Base-by-base conservation (phyloP, 1,284 basidiomycete genomes). In the Violaceomyces palustris region DNA sequence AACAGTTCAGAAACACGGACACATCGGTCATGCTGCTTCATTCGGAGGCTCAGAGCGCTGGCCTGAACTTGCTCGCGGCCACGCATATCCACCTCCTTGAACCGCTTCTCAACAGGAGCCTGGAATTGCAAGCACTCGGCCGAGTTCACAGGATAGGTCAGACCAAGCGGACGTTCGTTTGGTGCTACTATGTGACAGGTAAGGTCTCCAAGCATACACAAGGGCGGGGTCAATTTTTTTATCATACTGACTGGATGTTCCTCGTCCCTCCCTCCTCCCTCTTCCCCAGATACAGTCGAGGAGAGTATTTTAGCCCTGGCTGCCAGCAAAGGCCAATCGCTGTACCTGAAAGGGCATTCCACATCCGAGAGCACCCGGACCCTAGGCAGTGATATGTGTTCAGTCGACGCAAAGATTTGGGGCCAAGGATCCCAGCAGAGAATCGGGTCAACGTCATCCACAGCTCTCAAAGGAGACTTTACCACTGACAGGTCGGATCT, bases 111-210 rank as follows among this genome's bases (percentile, higher is more conserved):
- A 69, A 72, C 29, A 54, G 64, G 28, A 62, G 52, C 8, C 22
- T 57, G 6, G 69, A 72, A 42, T 42, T 69, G 27, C 69, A 72
- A 42, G 66, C 67, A 11, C 61, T 72, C 9, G 66, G 67, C 3
- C 52, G 69, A 21, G 56, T 72, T 4, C 62, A 66, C 39, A 58
- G 69, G 9, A 72, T 72, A 29, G 69, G 69, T 0, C 66, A 69
- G 43, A 69, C 61, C 6, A 50, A 52, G 12, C 46, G 52, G 22
- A 69, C 67, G 7, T 25, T 48, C 27, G 54, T 70, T 8, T 71
- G 47, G 43, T 54, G 58, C 42, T 71, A 69, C 43, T 60, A 59
- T 32, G 61, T 63, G 26, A 56, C 46, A 19, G 64, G 61, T 12
- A 69, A 66, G 10, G 68, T 72, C 6, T 67, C 70, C 27, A 56